These are phyloP conservation scores for Tolypocladium inflatum DNA, from an alignment of 2,329 filamentous ascomycete species.

Conservation along the genomic window DNA sequence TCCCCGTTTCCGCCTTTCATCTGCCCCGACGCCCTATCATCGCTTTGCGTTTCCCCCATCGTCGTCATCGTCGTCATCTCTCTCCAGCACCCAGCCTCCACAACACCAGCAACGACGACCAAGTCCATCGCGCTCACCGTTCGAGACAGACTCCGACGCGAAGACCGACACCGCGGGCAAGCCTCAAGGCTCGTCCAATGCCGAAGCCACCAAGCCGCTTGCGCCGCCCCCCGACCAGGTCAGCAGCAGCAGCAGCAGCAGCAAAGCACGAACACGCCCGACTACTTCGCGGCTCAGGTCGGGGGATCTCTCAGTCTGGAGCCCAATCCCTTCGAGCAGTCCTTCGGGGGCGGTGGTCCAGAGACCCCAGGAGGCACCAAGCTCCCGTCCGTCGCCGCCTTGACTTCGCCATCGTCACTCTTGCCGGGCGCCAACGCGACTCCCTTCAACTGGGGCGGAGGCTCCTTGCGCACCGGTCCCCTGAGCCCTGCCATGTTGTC, in stretches of 20 bases:
- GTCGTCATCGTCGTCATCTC: slow-evolving; percentile 5
- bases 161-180: slow-evolving; percentile 39
- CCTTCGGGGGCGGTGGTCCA: slow-evolving; percentile 59
- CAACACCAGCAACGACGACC: background rate
- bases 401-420: slow-evolving; percentile 83
- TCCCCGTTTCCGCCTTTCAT: slow-evolving; percentile 3
- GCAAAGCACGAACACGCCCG: slow-evolving; percentile 44
- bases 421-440: slow-evolving; percentile 64
- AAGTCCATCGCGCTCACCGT: slow-evolving; percentile 2
- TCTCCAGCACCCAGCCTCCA: background rate
- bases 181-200: slow-evolving; percentile 41
- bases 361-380: slow-evolving; percentile 79
- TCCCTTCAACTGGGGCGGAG: slow-evolving; percentile 69
- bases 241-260: slow-evolving; percentile 26
- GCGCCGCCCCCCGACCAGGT: slow-evolving; percentile 61
- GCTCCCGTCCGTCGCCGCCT: slow-evolving; percentile 77
- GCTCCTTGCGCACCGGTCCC: slow-evolving; percentile 83
- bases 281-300: slow-evolving; percentile 57
- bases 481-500: slow-evolving; percentile 96
- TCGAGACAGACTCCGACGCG: slow-evolving; percentile 31
- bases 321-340: slow-evolving; percentile 95
- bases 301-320: slow-evolving; percentile 59
- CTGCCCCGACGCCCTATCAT: slow-evolving; percentile 8
- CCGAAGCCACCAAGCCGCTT: slow-evolving; percentile 54
- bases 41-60: slow-evolving; percentile 7